Evolutionary conservation across 73 alveolate genomes (phyloP).

Genomic region (Effrenium voratum): DNA sequence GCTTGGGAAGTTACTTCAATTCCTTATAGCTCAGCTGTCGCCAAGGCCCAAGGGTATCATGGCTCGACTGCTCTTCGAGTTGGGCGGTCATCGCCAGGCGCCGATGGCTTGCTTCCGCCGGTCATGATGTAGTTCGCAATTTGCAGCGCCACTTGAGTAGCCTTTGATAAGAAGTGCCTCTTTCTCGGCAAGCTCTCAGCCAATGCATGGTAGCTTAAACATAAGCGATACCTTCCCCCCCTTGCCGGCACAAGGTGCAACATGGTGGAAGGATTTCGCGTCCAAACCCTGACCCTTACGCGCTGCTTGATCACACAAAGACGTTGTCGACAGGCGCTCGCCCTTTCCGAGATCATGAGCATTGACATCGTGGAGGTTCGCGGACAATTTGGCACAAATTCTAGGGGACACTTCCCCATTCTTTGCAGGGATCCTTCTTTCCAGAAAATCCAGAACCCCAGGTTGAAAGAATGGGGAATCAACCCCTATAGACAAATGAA

Average conservation of each 20-base stretch:
- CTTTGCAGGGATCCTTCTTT: neutral
- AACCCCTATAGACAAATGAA: too few species aligned
- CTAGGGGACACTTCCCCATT: neutral
- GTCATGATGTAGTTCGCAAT: too few species aligned
- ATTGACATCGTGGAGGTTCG: constrained; percentile 88
- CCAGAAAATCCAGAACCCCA: neutral
- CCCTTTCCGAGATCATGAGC: constrained; percentile 72
- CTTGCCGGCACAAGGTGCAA: too few species aligned
- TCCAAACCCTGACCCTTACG: neutral
- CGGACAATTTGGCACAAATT: neutral
- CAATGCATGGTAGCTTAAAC: too few species aligned
- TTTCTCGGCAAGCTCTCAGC: too few species aligned
- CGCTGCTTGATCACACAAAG: neutral
- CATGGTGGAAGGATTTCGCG: neutral
- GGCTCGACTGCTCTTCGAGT: constrained; percentile 90
- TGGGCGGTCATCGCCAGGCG: constrained; percentile 93
- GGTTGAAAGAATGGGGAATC: too few species aligned
- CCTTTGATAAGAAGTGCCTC: too few species aligned
- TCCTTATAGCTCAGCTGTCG: too few species aligned
- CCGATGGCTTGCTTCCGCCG: too few species aligned
- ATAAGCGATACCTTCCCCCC: too few species aligned
- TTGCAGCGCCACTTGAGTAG: too few species aligned
- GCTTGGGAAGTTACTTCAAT: too few species aligned
- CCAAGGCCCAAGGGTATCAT: constrained; percentile 77
- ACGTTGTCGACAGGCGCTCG: neutral